Conservation (phyloP, 805 yeast genomes). For the Suhomyces kilbournensis region DNA sequence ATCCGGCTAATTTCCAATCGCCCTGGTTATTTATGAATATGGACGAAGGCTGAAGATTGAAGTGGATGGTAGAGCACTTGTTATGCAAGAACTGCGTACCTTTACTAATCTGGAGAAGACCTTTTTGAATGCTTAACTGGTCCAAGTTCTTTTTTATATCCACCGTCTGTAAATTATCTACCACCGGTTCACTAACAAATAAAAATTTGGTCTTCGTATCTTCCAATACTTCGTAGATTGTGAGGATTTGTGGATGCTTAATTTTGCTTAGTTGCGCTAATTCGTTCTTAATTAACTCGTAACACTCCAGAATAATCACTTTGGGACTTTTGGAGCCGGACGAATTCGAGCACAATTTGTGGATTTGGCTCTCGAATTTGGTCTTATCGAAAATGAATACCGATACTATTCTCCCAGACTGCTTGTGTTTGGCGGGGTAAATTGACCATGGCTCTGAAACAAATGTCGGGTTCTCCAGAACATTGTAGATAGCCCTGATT, state of each 20-base stretch:
- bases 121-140: constrained; percentile 74
- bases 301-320: constrained; percentile 57
- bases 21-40: constrained; percentile 77
- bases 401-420: constrained; percentile 61
- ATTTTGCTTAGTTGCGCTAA: constrained; percentile 71
- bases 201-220: constrained; percentile 73
- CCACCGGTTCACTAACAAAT: constrained; percentile 83
- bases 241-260: constrained; percentile 85
- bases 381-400: constrained; percentile 86
- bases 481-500: constrained; percentile 62
- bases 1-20: constrained; percentile 91
- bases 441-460: constrained; percentile 80
- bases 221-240: constrained; percentile 85
- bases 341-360: constrained; percentile 29
- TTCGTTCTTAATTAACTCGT: constrained; percentile 63
- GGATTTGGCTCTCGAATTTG: constrained; percentile 57
- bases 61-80: constrained; percentile 69
- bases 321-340: constrained; percentile 43
- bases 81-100: constrained; percentile 83
- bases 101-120: constrained; percentile 71
- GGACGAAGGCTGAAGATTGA: constrained; percentile 75
- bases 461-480: constrained; percentile 70
- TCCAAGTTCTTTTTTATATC: constrained; percentile 44
- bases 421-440: constrained; percentile 75
- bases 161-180: constrained; percentile 47